Conservation (phyloP, 257 asterid genomes). For the Rehmannia glutinosa region DNA sequence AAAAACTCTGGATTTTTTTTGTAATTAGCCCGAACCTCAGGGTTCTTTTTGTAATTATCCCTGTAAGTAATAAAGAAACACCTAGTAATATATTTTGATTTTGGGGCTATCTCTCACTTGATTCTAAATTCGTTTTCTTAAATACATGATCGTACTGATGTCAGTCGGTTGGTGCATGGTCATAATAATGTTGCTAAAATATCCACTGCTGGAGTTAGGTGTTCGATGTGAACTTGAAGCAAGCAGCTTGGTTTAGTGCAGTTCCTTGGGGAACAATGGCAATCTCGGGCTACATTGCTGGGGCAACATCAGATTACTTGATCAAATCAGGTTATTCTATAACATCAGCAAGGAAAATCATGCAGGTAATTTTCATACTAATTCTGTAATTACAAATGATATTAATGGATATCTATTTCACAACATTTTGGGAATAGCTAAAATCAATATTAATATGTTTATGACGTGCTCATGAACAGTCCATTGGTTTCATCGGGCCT, state of each 20-base stretch:
- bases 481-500: conserved; percentile 94
- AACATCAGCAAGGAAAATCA: conserved; percentile 74
- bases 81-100: too few species aligned
- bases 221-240: conserved; percentile 79
- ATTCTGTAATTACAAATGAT: too few species aligned
- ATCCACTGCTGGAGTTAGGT: conserved; percentile 36
- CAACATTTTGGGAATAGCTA: too few species aligned
- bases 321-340: conserved; percentile 61
- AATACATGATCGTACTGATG: too few species aligned
- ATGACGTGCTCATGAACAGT: conserved; percentile 33
- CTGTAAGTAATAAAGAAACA: too few species aligned
- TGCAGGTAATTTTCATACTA: conserved; percentile 98
- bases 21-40: too few species aligned
- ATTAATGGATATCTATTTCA: too few species aligned
- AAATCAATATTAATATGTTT: not conserved
- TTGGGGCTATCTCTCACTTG: too few species aligned
- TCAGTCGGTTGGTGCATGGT: too few species aligned
- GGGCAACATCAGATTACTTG: conserved; percentile 67
- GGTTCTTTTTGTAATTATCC: not conserved
- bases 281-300: conserved; percentile 89
- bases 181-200: not conserved
- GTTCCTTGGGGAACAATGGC: conserved; percentile 99
- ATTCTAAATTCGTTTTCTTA: too few species aligned
- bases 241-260: conserved; percentile 99
- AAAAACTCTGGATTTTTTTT: not conserved